These are phyloP conservation scores for Notholithocarpus densiflorus DNA, from an alignment of 306 rosid species.

Conservation along the genomic window DNA sequence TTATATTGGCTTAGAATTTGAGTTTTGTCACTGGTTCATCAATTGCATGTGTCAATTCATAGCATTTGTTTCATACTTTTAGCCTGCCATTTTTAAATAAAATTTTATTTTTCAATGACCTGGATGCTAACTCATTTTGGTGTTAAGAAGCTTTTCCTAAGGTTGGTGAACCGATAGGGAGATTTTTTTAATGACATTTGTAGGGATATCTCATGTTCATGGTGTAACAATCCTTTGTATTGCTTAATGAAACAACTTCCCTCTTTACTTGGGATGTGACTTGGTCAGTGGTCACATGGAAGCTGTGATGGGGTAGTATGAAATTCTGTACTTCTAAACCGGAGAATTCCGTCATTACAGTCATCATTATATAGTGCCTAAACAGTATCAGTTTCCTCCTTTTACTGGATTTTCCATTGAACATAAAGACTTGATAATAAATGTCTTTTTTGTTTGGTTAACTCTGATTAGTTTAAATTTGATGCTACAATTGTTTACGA, in stretches of 20 bases:
- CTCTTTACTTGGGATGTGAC: background rate
- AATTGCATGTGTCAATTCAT: background rate
- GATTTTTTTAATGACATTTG: background rate
- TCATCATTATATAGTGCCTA: background rate
- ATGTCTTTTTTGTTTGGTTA: background rate
- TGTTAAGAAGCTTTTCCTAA: background rate
- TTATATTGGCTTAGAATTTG: background rate
- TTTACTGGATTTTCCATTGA: background rate
- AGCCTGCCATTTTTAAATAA: background rate
- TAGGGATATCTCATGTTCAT: background rate
- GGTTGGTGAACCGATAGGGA: background rate
- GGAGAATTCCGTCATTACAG: background rate
- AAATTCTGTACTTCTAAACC: background rate
- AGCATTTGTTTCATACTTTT: background rate
- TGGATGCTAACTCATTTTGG: background rate
- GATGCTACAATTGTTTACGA: background rate
- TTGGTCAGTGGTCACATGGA: background rate
- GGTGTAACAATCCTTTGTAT: background rate
- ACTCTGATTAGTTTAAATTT: background rate
- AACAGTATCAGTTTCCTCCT: background rate
- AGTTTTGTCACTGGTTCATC: background rate
- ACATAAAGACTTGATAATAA: background rate
- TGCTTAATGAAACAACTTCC: background rate
- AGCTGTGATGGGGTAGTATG: too few relatives aligned
- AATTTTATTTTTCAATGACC: background rate